These are phyloP conservation scores for Cinnamomum chago DNA, from an alignment of 164 flowering plant species.

Conservation along the genomic window DNA sequence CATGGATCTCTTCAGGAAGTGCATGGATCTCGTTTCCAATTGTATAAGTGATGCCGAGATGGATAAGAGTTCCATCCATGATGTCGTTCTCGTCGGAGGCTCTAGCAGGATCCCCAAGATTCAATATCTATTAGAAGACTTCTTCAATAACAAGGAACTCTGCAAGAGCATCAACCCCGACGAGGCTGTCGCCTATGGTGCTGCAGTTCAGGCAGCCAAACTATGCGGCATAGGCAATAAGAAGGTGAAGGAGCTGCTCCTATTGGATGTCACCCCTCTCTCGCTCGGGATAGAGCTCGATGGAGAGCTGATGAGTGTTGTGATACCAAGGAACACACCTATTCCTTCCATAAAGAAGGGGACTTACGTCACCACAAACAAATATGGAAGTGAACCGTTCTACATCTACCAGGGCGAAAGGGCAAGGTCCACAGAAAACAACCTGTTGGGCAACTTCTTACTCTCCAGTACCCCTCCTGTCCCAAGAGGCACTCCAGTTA, in stretches of 20 bases:
- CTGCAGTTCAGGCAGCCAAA: slow-evolving; percentile 62
- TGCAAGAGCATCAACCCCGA: slow-evolving; percentile 65
- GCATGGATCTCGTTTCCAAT: slow-evolving; percentile 55
- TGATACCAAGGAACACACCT: slow-evolving; percentile 56
- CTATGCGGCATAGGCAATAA: slow-evolving; percentile 38
- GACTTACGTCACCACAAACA: slow-evolving; percentile 40
- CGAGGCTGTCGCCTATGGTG: slow-evolving; percentile 66
- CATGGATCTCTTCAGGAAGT: slow-evolving; percentile 58
- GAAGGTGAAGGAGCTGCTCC: slow-evolving; percentile 46
- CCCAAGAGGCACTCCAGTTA: slow-evolving; percentile 48
- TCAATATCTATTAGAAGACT: slow-evolving; percentile 51
- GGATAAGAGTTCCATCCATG: slow-evolving; percentile 47
- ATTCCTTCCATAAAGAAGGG: slow-evolving; percentile 52
- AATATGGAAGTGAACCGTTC: slow-evolving; percentile 46
- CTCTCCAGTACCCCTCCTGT: slow-evolving; percentile 56
- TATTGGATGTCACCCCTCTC: slow-evolving; percentile 57
- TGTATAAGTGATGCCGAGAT: slow-evolving; percentile 51
- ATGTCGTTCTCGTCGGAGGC: slow-evolving; percentile 60
- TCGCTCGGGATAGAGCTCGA: slow-evolving; percentile 45
- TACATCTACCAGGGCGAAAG: slow-evolving; percentile 66
- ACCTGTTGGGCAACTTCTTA: slow-evolving; percentile 49
- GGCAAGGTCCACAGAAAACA: slow-evolving; percentile 50
- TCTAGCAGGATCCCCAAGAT: slow-evolving; percentile 58
- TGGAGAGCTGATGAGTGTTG: slow-evolving; percentile 49
- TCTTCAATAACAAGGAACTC: slow-evolving; percentile 58